phyloP scores from a whole-genome alignment of 2,329 filamentous ascomycete species.

The Diaporthe vexans region DNA sequence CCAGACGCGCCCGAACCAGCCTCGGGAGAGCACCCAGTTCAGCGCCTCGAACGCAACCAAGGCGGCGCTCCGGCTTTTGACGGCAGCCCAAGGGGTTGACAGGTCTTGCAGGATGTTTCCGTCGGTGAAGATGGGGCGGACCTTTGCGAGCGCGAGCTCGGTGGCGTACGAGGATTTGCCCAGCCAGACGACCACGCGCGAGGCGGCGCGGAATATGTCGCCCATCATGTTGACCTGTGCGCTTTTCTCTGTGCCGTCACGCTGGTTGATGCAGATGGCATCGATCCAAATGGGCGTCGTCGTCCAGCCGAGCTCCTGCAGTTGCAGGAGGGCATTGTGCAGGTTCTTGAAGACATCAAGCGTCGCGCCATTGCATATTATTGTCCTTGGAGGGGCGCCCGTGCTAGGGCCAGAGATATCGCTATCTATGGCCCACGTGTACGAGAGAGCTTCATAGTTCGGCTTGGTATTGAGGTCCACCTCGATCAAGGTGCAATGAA shows the following conservation, averaged over 20 bases:
- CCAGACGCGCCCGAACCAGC: conserved; percentile 8
- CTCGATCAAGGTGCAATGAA: not conserved
- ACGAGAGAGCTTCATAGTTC: conserved; percentile 5
- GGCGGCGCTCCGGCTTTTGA: not conserved
- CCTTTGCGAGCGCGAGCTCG: not conserved
- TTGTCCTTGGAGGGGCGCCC: not conserved
- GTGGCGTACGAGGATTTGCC: conserved; percentile 18
- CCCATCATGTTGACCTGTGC: conserved; percentile 13
- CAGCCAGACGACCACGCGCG: not conserved
- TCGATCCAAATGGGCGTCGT: not conserved
- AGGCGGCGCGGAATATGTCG: conserved; percentile 14
- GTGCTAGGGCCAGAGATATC: conserved; percentile 8
- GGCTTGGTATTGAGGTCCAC: not conserved
- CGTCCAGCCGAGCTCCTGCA: conserved; percentile 5
- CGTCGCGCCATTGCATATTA: not conserved
- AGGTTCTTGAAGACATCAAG: conserved; percentile 16
- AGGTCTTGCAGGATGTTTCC: not conserved
- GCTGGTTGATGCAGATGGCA: conserved; percentile 5
- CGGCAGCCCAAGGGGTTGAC: not conserved
- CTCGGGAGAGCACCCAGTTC: not conserved
- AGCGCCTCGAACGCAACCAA: not conserved
- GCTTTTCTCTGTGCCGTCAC: not conserved
- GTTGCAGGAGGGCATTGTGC: conserved; percentile 8
- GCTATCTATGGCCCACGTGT: conserved; percentile 14
- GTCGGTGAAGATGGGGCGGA: not conserved